These are phyloP conservation scores for Picea glauca DNA, from an alignment of 75 land plant genomes.

Conservation along the genomic window DNA sequence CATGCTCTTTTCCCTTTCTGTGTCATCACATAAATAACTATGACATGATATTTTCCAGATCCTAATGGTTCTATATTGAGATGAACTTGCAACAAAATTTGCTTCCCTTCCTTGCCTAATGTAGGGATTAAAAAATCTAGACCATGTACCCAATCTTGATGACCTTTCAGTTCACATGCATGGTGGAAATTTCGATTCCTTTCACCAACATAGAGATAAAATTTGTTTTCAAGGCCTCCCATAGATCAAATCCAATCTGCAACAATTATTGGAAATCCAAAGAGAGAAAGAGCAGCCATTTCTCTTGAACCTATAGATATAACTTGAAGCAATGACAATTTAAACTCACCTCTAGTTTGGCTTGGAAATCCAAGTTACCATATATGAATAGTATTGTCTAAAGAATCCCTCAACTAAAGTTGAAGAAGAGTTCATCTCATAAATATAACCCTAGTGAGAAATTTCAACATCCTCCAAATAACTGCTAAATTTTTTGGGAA, in stretches of 20 bases:
- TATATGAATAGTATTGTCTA: slow-evolving; percentile 67
- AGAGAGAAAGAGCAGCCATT: no score
- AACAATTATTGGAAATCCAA: slow-evolving; percentile 44
- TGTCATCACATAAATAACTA: slow-evolving; percentile 8
- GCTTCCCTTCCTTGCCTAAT: slow-evolving; percentile 12
- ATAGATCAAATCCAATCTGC: slow-evolving; percentile 56
- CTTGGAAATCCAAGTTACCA: slow-evolving; percentile 61
- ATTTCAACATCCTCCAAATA: no score
- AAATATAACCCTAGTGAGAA: no score
- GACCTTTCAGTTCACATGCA: slow-evolving; percentile 87
- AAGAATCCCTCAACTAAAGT: slow-evolving; percentile 19
- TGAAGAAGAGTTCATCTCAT: no score
- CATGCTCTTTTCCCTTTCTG: slow-evolving; percentile 14
- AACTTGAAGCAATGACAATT: neutral
- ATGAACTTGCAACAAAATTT: slow-evolving; percentile 77
- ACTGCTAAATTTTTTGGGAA: no score
- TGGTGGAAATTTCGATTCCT: slow-evolving; percentile 60
- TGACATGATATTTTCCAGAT: slow-evolving; percentile 70
- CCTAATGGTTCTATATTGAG: slow-evolving; percentile 87
- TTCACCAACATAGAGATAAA: slow-evolving; percentile 68
- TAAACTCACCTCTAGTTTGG: slow-evolving; percentile 32
- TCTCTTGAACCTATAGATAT: neutral
- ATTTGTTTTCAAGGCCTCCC: slow-evolving; percentile 87
- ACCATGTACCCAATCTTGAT: slow-evolving; percentile 89
- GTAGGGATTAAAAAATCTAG: slow-evolving; percentile 79